Base-by-base conservation (phyloP, 352 stramenopile species). In the Phytophthora melonis region DNA sequence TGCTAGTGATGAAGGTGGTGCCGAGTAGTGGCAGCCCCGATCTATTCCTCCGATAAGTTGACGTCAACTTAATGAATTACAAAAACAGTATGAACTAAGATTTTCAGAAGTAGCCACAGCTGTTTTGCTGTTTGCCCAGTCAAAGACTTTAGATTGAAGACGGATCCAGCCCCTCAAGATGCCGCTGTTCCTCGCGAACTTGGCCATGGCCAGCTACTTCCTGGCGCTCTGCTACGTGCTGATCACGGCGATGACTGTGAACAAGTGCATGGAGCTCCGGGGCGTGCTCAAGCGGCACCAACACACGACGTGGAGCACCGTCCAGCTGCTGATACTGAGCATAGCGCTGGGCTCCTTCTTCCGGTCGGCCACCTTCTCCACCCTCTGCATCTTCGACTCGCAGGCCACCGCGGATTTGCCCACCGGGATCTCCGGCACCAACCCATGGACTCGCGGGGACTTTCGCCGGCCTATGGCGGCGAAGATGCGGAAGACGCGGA, bases 171-270 rank as follows among this genome's bases (percentile, higher is more conserved):
- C 47, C 10, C 13, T 60, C n/a, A 67, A 53, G 63, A 95, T 95
- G 88, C 79, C 88, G 84, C 83, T 96, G 25, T 96, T 96, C 77
- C 86, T 96, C n/a, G 89, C 85, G 54, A 94, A 94, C 74, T 74
- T 96, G 72, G 89, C 87, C 63, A 94, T 96, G 88, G 78, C 89
- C 70, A 94, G 87, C 81, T 96, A 94, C 77, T 96, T 96, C 66
- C 77, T 96, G 74, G 89, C 89, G 77, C 84, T 96, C 34, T 95
- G 88, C 74, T 96, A 96, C 77, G 90, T 92, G 65, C 77, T 96
- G 27, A 81, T 85, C 62, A 96, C 88, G 7, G 89, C 91, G 19
- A 83, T 94, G 81, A 92, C 87, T 7, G 69, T 88, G 39, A 95
- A 86, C 63, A 94, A 94, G 71, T 90, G 89, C 66, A 55, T 89